phyloP scores from a whole-genome alignment of 257 asterid species.

The Linderniella brevidens region DNA sequence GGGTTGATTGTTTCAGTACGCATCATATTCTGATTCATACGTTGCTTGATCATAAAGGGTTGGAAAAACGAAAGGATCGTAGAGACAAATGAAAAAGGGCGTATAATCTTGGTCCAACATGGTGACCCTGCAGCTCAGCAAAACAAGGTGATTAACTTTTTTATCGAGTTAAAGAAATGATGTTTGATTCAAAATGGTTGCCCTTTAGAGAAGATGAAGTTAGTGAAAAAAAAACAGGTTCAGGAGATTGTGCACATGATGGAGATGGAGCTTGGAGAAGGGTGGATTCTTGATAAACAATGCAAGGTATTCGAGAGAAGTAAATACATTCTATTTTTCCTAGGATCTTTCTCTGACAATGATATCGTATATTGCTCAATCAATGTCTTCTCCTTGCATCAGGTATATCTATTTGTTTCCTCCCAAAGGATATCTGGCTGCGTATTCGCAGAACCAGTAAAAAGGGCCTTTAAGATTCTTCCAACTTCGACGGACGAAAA shows the following conservation, averaged over 20 bases:
- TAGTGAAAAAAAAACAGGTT: conserved; percentile 25
- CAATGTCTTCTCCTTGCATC: conserved; percentile 13
- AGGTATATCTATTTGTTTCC: conserved; percentile 55
- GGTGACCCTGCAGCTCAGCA: conserved; percentile 47
- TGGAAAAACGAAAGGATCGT: conserved; percentile 52
- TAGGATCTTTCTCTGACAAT: neutral
- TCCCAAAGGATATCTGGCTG: conserved; percentile 58
- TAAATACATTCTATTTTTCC: too few relatives aligned
- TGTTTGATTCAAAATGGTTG: too few relatives aligned
- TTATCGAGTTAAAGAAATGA: too few relatives aligned
- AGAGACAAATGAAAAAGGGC: conserved; percentile 26
- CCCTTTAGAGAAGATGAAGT: conserved; percentile 1
- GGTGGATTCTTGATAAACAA: conserved; percentile 46
- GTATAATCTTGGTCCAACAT: conserved; percentile 45
- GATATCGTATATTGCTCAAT: neutral
- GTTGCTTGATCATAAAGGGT: conserved; percentile 27
- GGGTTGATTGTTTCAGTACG: neutral
- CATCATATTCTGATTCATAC: neutral
- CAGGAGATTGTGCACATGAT: conserved; percentile 48
- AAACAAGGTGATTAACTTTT: conserved; percentile 27
- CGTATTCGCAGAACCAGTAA: conserved; percentile 46
- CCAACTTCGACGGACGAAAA: conserved; percentile 16
- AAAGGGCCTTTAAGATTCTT: conserved; percentile 33
- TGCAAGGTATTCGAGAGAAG: conserved; percentile 30
- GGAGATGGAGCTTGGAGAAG: conserved; percentile 83